Base-by-base conservation (phyloP, 495 filamentous ascomycete species). In the Penicillium salamii region DNA sequence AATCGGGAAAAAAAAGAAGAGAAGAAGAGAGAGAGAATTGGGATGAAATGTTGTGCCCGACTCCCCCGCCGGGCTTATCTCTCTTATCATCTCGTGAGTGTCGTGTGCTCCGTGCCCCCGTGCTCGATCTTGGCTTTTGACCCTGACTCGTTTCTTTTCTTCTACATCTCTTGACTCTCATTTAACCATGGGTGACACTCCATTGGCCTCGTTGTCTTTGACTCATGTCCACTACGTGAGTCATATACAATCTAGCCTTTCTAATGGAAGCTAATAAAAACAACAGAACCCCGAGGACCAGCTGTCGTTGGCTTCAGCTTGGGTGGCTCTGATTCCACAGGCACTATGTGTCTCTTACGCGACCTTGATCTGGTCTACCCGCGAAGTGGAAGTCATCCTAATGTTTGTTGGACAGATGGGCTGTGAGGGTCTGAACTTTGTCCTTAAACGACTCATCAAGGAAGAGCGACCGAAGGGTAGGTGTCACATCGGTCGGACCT, bases 211-310 rank as follows among this genome's bases (percentile, higher is more conserved):
- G 14, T 78, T 96, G 42, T 95, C 90, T 44, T 73, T 97, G 41
- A 97, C 95, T 11, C 92, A 97, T 69, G 91, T 98, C 48, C 89
- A 95, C 75, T 98, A 98, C 75, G 91, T 96, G 70, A 52, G 79
- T 61, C 19, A 17, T 9, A 17, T 9, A 49, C 32, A 8, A 20
- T 37, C 3, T 35, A 8, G 4, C 38, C 32, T 31, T 20, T 15
- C 8, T 36, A 12, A 38, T 35, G 39, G 36, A 41, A 33, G 42
- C 49, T 62, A 31, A 66, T 34, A n/a, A n/a, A 49, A 43, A 48
- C 11, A 18, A n/a, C 63, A 97, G 91, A 89, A 97, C 69, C 90
- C 93, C 12, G 63, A 79, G 49, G 95, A 99, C 71, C 84, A 77
- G 35, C 44, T 96, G 55, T 96, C 93, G 42, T 86, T 90, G 69